Conservation (phyloP, 495 filamentous ascomycete species). For the Penicillium desertorum region DNA sequence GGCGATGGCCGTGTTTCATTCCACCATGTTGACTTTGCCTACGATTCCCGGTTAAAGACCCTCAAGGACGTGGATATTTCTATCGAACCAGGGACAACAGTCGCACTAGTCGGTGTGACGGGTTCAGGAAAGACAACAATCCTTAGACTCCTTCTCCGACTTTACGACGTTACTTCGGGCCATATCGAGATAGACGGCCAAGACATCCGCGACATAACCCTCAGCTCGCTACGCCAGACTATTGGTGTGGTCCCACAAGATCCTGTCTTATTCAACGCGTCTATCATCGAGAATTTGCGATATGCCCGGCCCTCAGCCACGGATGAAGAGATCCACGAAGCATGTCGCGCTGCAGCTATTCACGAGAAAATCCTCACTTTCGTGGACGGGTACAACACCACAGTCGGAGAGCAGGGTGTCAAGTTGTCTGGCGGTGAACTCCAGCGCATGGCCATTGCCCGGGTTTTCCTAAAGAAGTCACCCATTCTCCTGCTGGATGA, state of each 20-base stretch:
- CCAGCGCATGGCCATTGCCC: conserved; percentile 75
- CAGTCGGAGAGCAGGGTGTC: conserved; percentile 61
- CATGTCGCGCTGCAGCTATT: conserved; percentile 67
- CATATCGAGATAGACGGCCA: conserved; percentile 72
- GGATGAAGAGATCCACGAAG: conserved; percentile 65
- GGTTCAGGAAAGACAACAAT: conserved; percentile 78
- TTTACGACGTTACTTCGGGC: conserved; percentile 66
- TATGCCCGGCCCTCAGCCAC: conserved; percentile 63
- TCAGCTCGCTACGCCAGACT: conserved; percentile 62
- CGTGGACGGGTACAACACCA: conserved; percentile 60
- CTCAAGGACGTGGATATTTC: conserved; percentile 65
- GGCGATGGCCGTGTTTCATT: conserved; percentile 56
- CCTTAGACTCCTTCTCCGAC: conserved; percentile 67
- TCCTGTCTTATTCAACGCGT: conserved; percentile 67
- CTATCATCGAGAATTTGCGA: conserved; percentile 71
- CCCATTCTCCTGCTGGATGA: conserved; percentile 58
- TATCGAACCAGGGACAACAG: conserved; percentile 55
- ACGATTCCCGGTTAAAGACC: conserved; percentile 65
- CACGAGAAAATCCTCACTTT: conserved; percentile 69
- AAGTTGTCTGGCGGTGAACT: conserved; percentile 74
- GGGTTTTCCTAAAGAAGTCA: conserved; percentile 51
- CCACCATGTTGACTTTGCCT: conserved; percentile 64
- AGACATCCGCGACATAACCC: conserved; percentile 66
- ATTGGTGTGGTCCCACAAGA: conserved; percentile 73
- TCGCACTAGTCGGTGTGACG: conserved; percentile 75